Conservation (phyloP, 768 basidiomycete genomes). For the Rhodotorula paludigena region DNA sequence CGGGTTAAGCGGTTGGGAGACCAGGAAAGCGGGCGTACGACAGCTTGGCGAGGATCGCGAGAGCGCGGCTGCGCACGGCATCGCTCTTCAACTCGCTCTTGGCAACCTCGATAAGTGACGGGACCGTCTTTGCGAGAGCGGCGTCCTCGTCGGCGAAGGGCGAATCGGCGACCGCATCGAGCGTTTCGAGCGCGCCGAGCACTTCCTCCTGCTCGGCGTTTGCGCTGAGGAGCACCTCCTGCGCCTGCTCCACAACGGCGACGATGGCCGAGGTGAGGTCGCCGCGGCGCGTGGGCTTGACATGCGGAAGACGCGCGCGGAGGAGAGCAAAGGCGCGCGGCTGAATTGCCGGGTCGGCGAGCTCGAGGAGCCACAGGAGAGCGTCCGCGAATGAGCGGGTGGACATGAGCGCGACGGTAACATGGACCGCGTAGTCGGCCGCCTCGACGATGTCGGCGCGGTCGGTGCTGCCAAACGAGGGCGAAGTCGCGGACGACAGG, state of each 20-base stretch:
- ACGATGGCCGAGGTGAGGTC: constrained; percentile 49
- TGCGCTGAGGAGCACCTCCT: neutral
- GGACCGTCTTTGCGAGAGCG: constrained; percentile 58
- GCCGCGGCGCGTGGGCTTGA: constrained; percentile 58
- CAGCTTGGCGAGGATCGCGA: constrained; percentile 59
- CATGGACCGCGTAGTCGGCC: constrained; percentile 53
- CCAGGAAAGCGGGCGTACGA: neutral
- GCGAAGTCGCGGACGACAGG: constrained; percentile 30
- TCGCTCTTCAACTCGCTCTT: constrained; percentile 38
- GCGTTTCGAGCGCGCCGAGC: constrained; percentile 44
- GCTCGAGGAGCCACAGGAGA: constrained; percentile 39
- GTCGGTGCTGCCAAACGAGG: constrained; percentile 18
- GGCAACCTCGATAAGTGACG: constrained; percentile 56
- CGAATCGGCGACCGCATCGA: constrained; percentile 60
- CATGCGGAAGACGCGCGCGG: constrained; percentile 59
- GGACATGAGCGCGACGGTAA: constrained; percentile 61
- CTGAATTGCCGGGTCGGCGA: constrained; percentile 32
- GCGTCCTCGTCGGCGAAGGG: constrained; percentile 64
- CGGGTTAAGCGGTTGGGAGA: neutral
- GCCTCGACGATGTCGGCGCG: constrained; percentile 30
- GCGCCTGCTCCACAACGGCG: constrained; percentile 49
- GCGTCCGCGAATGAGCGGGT: constrained; percentile 59
- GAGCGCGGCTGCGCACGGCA: constrained; percentile 48
- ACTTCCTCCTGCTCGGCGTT: neutral
- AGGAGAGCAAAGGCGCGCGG: constrained; percentile 61